phyloP scores from a whole-genome alignment of 208 protist species.

The Crithidia sp. region DNA sequence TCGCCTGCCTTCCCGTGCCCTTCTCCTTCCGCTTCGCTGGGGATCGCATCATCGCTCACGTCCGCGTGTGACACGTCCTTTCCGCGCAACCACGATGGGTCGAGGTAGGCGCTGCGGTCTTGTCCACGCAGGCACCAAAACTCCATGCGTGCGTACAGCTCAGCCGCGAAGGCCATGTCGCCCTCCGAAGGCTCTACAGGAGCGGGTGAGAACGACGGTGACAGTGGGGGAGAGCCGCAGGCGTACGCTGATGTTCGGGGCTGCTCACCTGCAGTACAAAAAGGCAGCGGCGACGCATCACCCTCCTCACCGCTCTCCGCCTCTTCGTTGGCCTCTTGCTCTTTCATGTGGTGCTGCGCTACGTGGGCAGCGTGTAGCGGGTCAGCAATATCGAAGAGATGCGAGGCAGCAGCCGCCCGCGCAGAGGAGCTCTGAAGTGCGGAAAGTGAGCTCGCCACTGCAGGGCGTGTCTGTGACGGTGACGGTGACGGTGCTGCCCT shows the following conservation, averaged over 20 bases:
- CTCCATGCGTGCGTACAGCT: constrained; percentile 64
- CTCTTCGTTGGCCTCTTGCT: not conserved
- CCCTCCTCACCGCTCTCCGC: not conserved
- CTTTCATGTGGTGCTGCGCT: not conserved
- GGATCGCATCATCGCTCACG: no score
- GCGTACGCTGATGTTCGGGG: no score
- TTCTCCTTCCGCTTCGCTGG: no score
- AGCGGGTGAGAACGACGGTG: not conserved
- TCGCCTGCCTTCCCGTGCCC: no score
- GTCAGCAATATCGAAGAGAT: not conserved
- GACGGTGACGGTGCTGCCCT: not conserved
- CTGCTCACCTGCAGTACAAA: no score
- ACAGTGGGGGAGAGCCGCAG: not conserved
- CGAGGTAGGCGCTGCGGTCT: constrained; percentile 46
- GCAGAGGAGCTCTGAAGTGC: not conserved
- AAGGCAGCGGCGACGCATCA: no score
- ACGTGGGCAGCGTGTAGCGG: not conserved
- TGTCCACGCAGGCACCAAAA: constrained; percentile 79
- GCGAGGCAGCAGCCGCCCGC: constrained; percentile 2
- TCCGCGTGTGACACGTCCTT: not conserved
- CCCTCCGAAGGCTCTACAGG: constrained; percentile 36
- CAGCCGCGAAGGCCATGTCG: constrained; percentile 64
- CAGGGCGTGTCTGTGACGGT: not conserved
- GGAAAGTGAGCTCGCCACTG: not conserved
- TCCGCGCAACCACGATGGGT: constrained; percentile 20